Evolutionary conservation across 2,329 filamentous ascomycete genomes (phyloP), one percentile per base, ranked within the genome.

Genomic region (Fonsecaea pugnacius): DNA sequence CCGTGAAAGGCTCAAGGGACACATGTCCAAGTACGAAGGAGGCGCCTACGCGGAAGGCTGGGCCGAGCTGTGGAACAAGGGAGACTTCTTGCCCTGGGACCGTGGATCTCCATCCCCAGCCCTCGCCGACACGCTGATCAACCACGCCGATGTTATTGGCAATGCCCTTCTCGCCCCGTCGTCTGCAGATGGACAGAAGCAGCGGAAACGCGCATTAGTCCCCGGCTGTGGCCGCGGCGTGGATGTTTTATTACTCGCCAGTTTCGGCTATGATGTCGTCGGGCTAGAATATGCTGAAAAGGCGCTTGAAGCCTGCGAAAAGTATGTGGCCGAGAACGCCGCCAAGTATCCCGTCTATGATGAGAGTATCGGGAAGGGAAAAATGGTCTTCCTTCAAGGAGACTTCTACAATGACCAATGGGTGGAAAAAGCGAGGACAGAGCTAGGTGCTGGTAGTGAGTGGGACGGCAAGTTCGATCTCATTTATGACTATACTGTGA

Each of bases 151-250:
- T 14, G 72, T 78, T 4, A 70, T 84, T 32, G 78, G 78, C 2
- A 70, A 68, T 1, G 69, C 76, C 4, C 66, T 76, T 40, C 57
- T 72, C 9, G 33, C 32, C 21, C 10, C 32, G 35, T n/a, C 32
- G 35, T 8, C 33, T 21, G 24, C 46, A 43, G 51, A 84, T 68
- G 36, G 72, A 65, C 50, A 70, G 27, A 70, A 63, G 35, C 70
- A 70, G 43, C 72, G 78, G 60, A 85, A 84, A 70, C 81, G 79
- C 62, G 91, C 89, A 1, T 80, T 96, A 8, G 89, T 96, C 0
- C 90, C 92, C 0, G 92, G 91, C 4, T 96, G 92, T 76, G 92
- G 92, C 0, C 84, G 85, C 53, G 92, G 92, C 4, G 89, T 95
- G 73, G 92, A 96, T 77, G 90, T 92, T 1, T 81, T 91, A 9